Percentiles rank a stretch among this genome's conserved stretches.
Evolutionary conservation across 768 basidiomycete genomes (phyloP).

Genomic region (Mycena vulgaris): DNA sequence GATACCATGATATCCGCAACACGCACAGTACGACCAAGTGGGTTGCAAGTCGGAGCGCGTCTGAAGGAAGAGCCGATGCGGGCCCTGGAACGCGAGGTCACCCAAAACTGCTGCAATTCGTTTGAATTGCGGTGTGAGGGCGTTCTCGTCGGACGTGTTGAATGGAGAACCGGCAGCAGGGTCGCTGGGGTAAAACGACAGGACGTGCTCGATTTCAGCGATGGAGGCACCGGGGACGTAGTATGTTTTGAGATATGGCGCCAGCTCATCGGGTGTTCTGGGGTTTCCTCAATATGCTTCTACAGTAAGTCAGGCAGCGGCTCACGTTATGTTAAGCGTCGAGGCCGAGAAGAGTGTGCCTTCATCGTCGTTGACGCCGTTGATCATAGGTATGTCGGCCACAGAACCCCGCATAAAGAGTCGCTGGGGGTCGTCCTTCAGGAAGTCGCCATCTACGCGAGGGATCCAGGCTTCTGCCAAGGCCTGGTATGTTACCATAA

Average conservation of each 20-base stretch:
- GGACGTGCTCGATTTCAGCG: constrained; percentile 24
- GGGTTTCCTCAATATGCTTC: neutral
- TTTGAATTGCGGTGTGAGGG: constrained; percentile 52
- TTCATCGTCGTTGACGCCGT: constrained; percentile 57
- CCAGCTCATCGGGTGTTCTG: constrained; percentile 14
- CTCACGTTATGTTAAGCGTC: constrained; percentile 44
- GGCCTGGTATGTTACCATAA: neutral
- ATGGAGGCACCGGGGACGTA: constrained; percentile 10
- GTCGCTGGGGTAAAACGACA: constrained; percentile 30
- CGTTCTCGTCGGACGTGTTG: constrained; percentile 37
- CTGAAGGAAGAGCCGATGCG: constrained; percentile 52
- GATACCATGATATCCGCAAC: neutral
- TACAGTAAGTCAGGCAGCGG: neutral
- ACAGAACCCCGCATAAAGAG: constrained; percentile 45
- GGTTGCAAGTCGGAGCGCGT: constrained; percentile 35
- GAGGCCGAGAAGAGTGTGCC: constrained; percentile 50
- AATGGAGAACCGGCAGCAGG: constrained; percentile 29
- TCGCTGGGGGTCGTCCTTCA: constrained; percentile 42
- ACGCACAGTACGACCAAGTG: constrained; percentile 16
- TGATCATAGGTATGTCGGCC: constrained; percentile 52
- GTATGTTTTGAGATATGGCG: constrained; percentile 1
- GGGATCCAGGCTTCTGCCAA: constrained; percentile 14
- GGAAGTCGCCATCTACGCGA: constrained; percentile 47
- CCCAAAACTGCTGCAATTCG: constrained; percentile 51
- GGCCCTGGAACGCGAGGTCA: constrained; percentile 53